Percentiles rank a stretch among this genome's conserved stretches.
Evolutionary conservation across 805 yeast species (phyloP).

Genomic region (Nakazawaea ambrosiae): DNA sequence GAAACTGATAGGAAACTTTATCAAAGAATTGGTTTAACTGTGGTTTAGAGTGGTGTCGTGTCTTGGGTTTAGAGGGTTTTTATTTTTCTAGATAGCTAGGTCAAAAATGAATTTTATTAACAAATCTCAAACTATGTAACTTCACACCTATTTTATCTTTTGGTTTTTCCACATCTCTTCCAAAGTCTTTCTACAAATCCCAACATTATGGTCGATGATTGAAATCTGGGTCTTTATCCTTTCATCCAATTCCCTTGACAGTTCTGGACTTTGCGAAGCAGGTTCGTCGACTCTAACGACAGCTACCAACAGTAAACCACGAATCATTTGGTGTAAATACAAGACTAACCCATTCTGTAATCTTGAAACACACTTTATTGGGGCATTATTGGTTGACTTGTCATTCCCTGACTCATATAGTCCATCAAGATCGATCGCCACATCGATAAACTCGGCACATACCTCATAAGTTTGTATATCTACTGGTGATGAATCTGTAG

Average conservation of each 20-base stretch:
- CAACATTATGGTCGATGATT: conserved; percentile 84
- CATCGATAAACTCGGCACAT: conserved; percentile 95
- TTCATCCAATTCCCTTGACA: conserved; percentile 22
- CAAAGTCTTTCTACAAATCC: conserved; percentile 67
- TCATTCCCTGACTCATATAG: conserved; percentile 35
- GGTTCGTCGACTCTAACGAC: conserved; percentile 62
- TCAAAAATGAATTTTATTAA: not conserved
- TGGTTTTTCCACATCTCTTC: conserved; percentile 63
- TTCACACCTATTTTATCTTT: conserved; percentile 18
- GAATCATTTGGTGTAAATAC: conserved; percentile 84
- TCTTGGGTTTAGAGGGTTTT: not conserved
- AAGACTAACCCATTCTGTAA: conserved; percentile 80
- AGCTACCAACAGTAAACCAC: conserved; percentile 89
- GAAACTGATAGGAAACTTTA: conserved; percentile 2
- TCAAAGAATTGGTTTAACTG: too few relatives aligned
- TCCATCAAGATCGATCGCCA: conserved; percentile 81
- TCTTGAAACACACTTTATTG: conserved; percentile 55
- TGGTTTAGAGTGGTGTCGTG: too few relatives aligned
- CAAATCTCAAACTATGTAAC: too few relatives aligned
- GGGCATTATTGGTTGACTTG: conserved; percentile 11
- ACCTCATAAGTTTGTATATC: conserved; percentile 94
- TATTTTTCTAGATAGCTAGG: not conserved
- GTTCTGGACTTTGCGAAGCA: conserved; percentile 22
- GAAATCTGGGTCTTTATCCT: conserved; percentile 40
- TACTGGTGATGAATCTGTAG: conserved; percentile 93